A percentile compares a stretch with the other conserved stretches of the same genome.
These are phyloP conservation scores for Skeletonema potamos DNA, from an alignment of 108 stramenopile species.

Conservation along the genomic window DNA sequence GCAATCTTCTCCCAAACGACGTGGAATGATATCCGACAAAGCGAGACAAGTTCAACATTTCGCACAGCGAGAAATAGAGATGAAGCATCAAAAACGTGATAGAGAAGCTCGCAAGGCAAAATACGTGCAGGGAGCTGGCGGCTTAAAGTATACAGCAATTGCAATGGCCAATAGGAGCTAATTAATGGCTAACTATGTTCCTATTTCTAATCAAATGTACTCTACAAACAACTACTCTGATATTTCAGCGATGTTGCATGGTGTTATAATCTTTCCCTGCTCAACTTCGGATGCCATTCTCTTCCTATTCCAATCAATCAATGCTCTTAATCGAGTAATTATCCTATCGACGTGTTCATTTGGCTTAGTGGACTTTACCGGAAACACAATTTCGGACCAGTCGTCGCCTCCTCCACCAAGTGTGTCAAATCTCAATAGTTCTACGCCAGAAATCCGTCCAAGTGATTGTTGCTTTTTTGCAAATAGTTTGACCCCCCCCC, in stretches of 20 bases:
- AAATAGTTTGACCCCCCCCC: slow-evolving; percentile 30
- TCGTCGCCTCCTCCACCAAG: slow-evolving; percentile 1
- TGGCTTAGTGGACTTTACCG: not conserved
- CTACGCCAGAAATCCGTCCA: slow-evolving; percentile 1
- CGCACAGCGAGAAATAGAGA: slow-evolving; percentile 82
- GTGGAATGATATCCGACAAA: slow-evolving; percentile 26
- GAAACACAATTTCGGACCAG: not conserved
- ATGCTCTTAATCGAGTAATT: not conserved
- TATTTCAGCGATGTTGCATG: not conserved
- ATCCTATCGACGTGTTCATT: slow-evolving; percentile 2
- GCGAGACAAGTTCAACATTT: slow-evolving; percentile 81
- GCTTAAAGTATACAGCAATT: slow-evolving; percentile 83
- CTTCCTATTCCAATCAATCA: slow-evolving; percentile 5
- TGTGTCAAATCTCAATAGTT: slow-evolving; percentile 9
- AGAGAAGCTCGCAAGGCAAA: slow-evolving; percentile 79
- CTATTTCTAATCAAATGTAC: not conserved
- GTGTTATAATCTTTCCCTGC: not conserved
- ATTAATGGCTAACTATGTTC: not conserved
- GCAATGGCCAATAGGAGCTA: slow-evolving; percentile 75
- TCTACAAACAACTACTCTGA: not conserved
- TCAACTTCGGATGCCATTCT: not conserved
- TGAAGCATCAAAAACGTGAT: slow-evolving; percentile 61
- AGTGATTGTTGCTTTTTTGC: not conserved
- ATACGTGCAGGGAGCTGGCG: slow-evolving; percentile 69
- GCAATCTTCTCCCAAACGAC: slow-evolving; percentile 9